Conservation (phyloP, 225 moss, liverwort and hornwort genomes). For the Thuidium tamariscinum region DNA sequence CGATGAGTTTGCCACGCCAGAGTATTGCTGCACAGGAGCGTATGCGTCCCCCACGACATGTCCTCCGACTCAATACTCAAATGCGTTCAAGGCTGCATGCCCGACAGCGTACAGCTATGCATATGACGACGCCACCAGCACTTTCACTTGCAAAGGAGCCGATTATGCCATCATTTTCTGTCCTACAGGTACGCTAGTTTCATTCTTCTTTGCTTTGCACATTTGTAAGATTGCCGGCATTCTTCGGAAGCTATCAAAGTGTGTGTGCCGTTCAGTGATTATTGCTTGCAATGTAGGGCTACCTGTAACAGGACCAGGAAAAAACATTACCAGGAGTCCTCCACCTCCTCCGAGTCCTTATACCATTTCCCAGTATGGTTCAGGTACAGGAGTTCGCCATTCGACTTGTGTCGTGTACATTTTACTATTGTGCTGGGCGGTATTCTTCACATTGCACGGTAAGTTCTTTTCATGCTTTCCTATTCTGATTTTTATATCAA, state of each 20-base stretch:
- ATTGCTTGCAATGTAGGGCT: background rate
- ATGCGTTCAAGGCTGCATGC: constrained; percentile 65
- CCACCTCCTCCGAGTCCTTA: constrained; percentile 15
- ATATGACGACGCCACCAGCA: constrained; percentile 67
- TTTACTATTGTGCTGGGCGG: background rate
- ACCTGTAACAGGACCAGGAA: background rate
- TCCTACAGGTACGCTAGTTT: constrained; percentile 11
- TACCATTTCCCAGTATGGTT: constrained; percentile 13
- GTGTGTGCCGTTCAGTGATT: background rate
- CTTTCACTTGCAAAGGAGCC: constrained; percentile 62
- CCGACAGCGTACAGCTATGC: constrained; percentile 89
- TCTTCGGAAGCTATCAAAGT: background rate
- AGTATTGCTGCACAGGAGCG: constrained; percentile 69
- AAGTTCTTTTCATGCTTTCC: background rate
- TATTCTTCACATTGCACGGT: background rate
- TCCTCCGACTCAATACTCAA: constrained; percentile 48
- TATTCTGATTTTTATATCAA: background rate
- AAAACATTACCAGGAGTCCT: background rate
- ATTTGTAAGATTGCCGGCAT: background rate
- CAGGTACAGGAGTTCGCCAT: background rate
- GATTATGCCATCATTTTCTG: constrained; percentile 67
- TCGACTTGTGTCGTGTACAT: background rate
- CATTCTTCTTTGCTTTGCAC: background rate
- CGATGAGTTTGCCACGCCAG: constrained; percentile 23
- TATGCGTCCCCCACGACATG: constrained; percentile 51